Base-by-base conservation (phyloP, 306 rosid species). In the Glycine tomentella region DNA sequence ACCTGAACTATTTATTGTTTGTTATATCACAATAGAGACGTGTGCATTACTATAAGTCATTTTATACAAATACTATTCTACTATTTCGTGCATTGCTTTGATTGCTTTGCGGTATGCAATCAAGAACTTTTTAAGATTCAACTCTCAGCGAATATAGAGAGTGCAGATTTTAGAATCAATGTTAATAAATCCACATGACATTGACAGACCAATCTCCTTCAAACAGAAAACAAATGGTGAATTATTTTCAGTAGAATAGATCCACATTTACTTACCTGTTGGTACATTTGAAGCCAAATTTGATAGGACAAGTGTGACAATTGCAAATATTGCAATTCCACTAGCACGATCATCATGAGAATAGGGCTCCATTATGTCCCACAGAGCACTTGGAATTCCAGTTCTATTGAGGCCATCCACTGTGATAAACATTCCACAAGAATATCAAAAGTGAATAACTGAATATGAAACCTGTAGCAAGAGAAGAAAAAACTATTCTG, bases 401-500 rank as follows among this genome's bases (percentile, higher is more conserved):
- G 94, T 93, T 80, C 84, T 87, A 79, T 91, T 88, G 69, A 93
- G 91, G 55, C 97, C 97, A 8, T 83, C 91, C 10, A 93, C 97
- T 2, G 94, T 87, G 69, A 93, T 86, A 63, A 93, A 91, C 97
- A 93, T 91, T 74, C 94, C 96, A 49, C 97, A 91, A 91, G 89
- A 93, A 93, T 56, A 91, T 74, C 72, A 91, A 63, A 65, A 93
- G 91, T 0, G 94, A 87, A 88, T 91, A 65, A 93, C 90, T 0
- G 94, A 87, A 88, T 91, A 93, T 3, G 96, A 91, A n/a, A 93
- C 96, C 97, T 89, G 90, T 33, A 20, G 51, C 69, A 79, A 64
- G 42, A 14, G 69, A 48, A 46, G 4, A 31, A 51, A 13, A 33
- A 33, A 20, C n/a, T 20, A 20, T 20, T 20, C 59, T 25, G 40